phyloP scores from a whole-genome alignment of 2,329 filamentous ascomycete species.

The Ceratocystis alfenasii region DNA sequence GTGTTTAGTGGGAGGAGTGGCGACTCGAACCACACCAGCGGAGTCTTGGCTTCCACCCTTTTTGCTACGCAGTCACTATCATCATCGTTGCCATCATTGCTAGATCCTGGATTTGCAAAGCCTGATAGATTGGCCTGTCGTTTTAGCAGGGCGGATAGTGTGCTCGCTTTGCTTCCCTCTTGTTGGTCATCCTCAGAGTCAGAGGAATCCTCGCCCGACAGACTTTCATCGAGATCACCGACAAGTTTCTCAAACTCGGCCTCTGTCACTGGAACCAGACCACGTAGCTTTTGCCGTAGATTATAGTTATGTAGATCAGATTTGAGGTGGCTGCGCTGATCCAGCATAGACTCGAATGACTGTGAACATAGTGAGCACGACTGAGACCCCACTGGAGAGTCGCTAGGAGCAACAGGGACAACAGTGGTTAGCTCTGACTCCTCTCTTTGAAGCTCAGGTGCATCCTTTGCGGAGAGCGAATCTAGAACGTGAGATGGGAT shows the following conservation, averaged over 20 bases:
- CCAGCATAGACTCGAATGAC: slow-evolving; percentile 57
- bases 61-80: slow-evolving; percentile 31
- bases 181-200: slow-evolving; percentile 54
- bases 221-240: slow-evolving; percentile 70
- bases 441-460: slow-evolving; percentile 26
- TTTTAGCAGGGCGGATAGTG: slow-evolving; percentile 64
- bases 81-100: slow-evolving; percentile 32
- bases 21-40: slow-evolving; percentile 76
- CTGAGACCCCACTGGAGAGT: slow-evolving; percentile 49
- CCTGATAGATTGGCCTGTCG: slow-evolving; percentile 65
- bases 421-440: slow-evolving; percentile 25
- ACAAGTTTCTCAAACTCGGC: slow-evolving; percentile 76
- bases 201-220: slow-evolving; percentile 73
- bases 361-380: slow-evolving; percentile 71
- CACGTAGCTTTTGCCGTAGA: slow-evolving; percentile 77
- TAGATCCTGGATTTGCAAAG: slow-evolving; percentile 40
- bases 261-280: slow-evolving; percentile 60
- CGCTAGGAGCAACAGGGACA: slow-evolving; percentile 26
- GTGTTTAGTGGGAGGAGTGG: slow-evolving; percentile 61
- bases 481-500: slow-evolving; percentile 62
- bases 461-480: slow-evolving; percentile 44
- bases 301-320: slow-evolving; percentile 94
- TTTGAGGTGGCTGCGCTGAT: slow-evolving; percentile 75
- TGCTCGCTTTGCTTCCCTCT: slow-evolving; percentile 50
- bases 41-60: slow-evolving; percentile 48